Evolutionary conservation across 208 protist species (phyloP).

Genomic region (Leptomonas seymouri): DNA sequence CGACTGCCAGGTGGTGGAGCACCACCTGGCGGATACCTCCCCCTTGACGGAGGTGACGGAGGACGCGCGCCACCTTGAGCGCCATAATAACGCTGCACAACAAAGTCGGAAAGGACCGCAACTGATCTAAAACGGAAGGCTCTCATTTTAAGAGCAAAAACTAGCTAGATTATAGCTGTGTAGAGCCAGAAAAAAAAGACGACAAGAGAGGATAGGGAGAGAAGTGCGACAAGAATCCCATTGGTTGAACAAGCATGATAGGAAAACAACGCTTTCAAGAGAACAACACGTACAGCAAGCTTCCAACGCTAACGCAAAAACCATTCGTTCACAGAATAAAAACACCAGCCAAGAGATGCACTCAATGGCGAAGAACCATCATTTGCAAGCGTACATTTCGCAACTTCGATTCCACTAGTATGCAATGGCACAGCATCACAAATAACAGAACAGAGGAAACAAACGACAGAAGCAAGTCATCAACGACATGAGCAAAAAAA

Average conservation of each 20-base stretch:
- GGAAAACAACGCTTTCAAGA: too few species aligned
- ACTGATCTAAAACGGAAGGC: slow-evolving; percentile 14
- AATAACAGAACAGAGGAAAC: neutral
- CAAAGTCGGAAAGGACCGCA: neutral
- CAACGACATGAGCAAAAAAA: too few species aligned
- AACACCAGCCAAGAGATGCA: too few species aligned
- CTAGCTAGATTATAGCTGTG: neutral
- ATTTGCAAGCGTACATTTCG: too few species aligned
- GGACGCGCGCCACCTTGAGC: slow-evolving; percentile 2
- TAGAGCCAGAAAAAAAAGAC: neutral
- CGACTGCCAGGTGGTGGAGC: slow-evolving; percentile 20
- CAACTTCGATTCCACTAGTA: neutral
- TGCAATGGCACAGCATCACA: neutral
- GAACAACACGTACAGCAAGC: too few species aligned
- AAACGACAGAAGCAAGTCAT: too few species aligned
- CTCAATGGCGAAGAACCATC: too few species aligned
- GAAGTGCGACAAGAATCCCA: too few species aligned
- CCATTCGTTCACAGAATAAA: too few species aligned
- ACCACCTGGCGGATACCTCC: slow-evolving; percentile 6
- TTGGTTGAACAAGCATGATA: too few species aligned
- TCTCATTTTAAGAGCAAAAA: slow-evolving; percentile 13
- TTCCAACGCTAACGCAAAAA: too few species aligned
- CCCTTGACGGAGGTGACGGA: neutral
- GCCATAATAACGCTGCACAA: slow-evolving; percentile 13
- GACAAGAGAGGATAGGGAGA: neutral